Conservation (phyloP, 1,139 yeast species). For the Candida anutae region DNA sequence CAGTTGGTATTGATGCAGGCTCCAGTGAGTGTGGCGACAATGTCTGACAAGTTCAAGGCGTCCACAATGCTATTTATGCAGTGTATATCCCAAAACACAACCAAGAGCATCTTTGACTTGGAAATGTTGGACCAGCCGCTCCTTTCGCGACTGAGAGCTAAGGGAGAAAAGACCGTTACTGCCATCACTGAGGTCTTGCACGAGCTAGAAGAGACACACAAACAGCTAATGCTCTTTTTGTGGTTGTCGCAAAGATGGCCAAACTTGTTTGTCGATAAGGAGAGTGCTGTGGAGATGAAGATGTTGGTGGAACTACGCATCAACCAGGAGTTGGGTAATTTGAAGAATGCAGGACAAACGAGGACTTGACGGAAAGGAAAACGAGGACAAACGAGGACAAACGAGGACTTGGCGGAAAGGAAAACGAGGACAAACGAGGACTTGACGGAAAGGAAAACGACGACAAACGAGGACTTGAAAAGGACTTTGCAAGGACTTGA, state of each 20-base stretch:
- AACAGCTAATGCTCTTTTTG: slow-evolving; percentile 57
- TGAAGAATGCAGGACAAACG: too few relatives aligned
- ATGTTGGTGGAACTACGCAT: slow-evolving; percentile 58
- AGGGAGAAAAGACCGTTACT: slow-evolving; percentile 16
- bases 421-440: too few relatives aligned
- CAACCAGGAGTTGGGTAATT: slow-evolving; percentile 47
- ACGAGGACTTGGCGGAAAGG: too few relatives aligned
- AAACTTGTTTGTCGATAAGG: slow-evolving; percentile 65
- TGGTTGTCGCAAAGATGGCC: slow-evolving; percentile 92
- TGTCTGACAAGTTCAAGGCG: slow-evolving; percentile 18
- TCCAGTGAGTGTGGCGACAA: slow-evolving; percentile 36
- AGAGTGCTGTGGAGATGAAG: slow-evolving; percentile 65
- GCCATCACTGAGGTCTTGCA: slow-evolving; percentile 33
- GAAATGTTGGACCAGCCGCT: slow-evolving; percentile 29
- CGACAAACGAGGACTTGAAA: too few relatives aligned
- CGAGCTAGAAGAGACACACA: slow-evolving; percentile 62
- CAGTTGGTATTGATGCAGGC: slow-evolving; percentile 53
- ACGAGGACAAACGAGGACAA: too few relatives aligned
- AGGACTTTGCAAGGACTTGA: too few relatives aligned
- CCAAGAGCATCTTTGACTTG: slow-evolving; percentile 38
- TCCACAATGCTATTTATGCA: slow-evolving; percentile 26
- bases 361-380: too few relatives aligned
- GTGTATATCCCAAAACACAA: slow-evolving; percentile 28
- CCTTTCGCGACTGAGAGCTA: too few relatives aligned
- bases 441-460: too few relatives aligned